A percentile compares a stretch with the other conserved stretches of the same genome.
phyloP scores from a whole-genome alignment of 163 green algal species.

The Scenedesmus sp. region DNA sequence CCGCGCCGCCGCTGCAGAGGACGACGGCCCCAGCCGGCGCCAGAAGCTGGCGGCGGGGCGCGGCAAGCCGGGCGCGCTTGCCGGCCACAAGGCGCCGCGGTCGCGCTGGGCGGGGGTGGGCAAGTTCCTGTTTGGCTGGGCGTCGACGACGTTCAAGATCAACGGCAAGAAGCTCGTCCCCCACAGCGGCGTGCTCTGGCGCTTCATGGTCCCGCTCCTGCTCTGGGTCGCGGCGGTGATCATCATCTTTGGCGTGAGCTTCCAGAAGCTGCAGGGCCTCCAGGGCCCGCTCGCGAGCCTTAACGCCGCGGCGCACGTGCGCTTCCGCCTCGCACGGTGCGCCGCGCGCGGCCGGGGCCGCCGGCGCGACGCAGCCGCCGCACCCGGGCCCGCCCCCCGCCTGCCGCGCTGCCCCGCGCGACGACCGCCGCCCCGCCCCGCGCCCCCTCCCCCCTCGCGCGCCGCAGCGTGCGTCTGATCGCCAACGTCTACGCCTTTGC shows the following conservation, averaged over 20 bases:
- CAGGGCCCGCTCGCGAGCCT: slow-evolving; percentile 27
- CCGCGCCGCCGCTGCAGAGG: background rate
- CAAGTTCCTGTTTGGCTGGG: slow-evolving; percentile 44
- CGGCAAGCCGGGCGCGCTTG: background rate
- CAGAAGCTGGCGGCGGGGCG: background rate
- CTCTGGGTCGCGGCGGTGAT: slow-evolving; percentile 34
- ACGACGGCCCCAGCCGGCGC: background rate
- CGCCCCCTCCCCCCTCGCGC: too few species aligned
- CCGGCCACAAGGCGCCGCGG: background rate
- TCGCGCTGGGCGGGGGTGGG: background rate
- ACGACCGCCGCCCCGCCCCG: background rate
- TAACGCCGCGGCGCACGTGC: slow-evolving; percentile 30
- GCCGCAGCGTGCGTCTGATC: background rate
- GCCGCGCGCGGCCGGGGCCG: too few species aligned
- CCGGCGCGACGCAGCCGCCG: too few species aligned
- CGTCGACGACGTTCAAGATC: slow-evolving; percentile 35
- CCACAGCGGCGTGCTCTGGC: slow-evolving; percentile 23
- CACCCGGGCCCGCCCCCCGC: too few species aligned
- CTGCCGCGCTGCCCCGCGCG: too few species aligned
- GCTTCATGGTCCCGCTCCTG: slow-evolving; percentile 37
- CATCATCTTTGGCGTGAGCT: slow-evolving; percentile 40
- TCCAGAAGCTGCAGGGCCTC: slow-evolving; percentile 6
- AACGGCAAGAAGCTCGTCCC: slow-evolving; percentile 48
- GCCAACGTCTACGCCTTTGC: slow-evolving; percentile 3
- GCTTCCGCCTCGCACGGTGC: slow-evolving; percentile 10